These are phyloP conservation scores for Komagataella pseudopastoris DNA, from an alignment of 805 yeast species.

Conservation along the genomic window DNA sequence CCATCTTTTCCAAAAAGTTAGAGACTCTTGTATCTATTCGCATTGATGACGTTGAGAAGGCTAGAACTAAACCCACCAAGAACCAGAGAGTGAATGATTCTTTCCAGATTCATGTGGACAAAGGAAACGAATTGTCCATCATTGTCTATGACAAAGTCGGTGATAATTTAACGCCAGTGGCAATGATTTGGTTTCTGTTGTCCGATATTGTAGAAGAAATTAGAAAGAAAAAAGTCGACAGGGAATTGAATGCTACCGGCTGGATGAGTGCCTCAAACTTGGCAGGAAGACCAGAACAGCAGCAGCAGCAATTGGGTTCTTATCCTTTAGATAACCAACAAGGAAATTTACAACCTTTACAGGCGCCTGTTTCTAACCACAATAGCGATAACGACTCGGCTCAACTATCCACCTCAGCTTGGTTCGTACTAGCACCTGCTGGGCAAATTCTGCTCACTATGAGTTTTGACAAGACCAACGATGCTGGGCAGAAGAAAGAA, in stretches of 20 bases:
- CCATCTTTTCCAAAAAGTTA: constrained; percentile 63
- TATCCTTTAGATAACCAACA: background rate
- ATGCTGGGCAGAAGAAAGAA: constrained; percentile 30
- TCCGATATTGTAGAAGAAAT: constrained; percentile 91
- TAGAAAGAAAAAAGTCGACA: constrained; percentile 76
- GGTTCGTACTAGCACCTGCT: constrained; percentile 90
- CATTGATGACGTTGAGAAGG: constrained; percentile 79
- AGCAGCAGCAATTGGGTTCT: background rate
- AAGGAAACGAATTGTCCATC: constrained; percentile 85
- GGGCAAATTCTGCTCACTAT: constrained; percentile 77
- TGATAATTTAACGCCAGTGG: constrained; percentile 67
- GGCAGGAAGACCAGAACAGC: constrained; percentile 8
- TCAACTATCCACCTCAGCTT: constrained; percentile 45
- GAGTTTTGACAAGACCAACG: constrained; percentile 57
- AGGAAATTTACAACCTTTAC: constrained; percentile 2
- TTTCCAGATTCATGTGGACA: constrained; percentile 69
- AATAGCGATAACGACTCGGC: constrained; percentile 3
- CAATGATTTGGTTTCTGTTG: constrained; percentile 79
- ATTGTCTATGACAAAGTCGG: constrained; percentile 75
- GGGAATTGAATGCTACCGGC: constrained; percentile 56
- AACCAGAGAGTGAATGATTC: constrained; percentile 77
- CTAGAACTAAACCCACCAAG: constrained; percentile 61
- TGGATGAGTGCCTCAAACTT: constrained; percentile 78
- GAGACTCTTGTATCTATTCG: constrained; percentile 70
- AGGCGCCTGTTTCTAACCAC: constrained; percentile 5